A percentile compares a stretch with the other conserved stretches of the same genome.
Evolutionary conservation across 805 yeast genomes (phyloP).

Genomic region (Barnettozyma siamensis): DNA sequence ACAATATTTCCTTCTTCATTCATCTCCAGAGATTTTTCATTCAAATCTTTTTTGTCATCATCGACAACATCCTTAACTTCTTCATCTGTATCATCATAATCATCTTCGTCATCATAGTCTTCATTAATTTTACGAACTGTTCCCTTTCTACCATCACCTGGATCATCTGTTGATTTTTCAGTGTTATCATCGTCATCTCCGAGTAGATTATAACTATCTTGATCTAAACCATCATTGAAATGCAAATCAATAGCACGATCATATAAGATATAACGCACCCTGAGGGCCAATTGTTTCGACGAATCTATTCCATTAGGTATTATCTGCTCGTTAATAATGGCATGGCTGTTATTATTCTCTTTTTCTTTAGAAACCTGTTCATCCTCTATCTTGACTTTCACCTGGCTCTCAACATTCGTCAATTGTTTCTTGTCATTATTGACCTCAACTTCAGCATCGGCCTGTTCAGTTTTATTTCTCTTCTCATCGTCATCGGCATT

Average conservation of each 20-base stretch:
- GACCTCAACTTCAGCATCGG: too few relatives aligned
- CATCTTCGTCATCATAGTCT: slow-evolving; percentile 28
- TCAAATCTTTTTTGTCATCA: slow-evolving; percentile 9
- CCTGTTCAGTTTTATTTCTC: background rate
- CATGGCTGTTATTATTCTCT: background rate
- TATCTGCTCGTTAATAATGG: slow-evolving; percentile 29
- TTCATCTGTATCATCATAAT: slow-evolving; percentile 18
- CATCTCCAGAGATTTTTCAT: slow-evolving; percentile 6
- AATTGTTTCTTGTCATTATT: too few relatives aligned
- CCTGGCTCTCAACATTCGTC: too few relatives aligned
- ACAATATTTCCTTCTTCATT: slow-evolving; percentile 23
- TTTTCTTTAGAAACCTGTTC: slow-evolving; percentile 2
- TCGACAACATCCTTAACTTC: slow-evolving; percentile 15
- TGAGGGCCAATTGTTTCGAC: slow-evolving; percentile 54
- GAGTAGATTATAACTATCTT: slow-evolving; percentile 18
- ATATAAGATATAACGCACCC: slow-evolving; percentile 62
- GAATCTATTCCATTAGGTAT: slow-evolving; percentile 38
- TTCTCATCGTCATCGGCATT: background rate
- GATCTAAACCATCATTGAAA: slow-evolving; percentile 20
- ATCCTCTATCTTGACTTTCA: slow-evolving; percentile 36
- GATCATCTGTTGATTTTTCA: background rate
- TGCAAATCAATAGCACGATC: slow-evolving; percentile 58
- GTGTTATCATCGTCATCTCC: slow-evolving; percentile 3
- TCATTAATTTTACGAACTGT: slow-evolving; percentile 33
- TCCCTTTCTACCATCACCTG: background rate